Conservation (phyloP, 1,139 yeast species). For the Arxiozyma bovina region DNA sequence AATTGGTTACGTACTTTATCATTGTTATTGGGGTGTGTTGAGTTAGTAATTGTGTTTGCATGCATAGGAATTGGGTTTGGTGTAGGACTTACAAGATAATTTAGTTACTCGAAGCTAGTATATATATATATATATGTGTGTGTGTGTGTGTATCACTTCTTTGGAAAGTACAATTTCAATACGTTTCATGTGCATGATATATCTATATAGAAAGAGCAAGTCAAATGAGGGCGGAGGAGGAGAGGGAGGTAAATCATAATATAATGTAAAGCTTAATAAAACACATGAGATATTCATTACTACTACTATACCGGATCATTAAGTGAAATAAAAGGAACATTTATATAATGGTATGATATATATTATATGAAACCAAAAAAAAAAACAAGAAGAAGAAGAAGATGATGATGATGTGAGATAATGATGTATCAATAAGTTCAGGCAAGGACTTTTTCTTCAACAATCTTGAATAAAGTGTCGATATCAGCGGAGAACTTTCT, state of each 20-base stretch:
- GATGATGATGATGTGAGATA: no score
- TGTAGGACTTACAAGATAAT: conserved; percentile 25
- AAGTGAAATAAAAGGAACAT: neutral
- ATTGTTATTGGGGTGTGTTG: conserved; percentile 15
- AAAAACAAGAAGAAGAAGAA: neutral
- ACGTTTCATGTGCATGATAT: no score
- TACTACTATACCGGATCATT: neutral
- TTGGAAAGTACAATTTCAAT: no score
- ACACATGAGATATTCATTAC: neutral
- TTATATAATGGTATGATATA: neutral
- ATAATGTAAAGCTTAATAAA: no score
- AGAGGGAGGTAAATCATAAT: no score
- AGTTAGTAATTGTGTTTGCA: conserved; percentile 18
- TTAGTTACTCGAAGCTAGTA: no score
- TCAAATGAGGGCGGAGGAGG: neutral
- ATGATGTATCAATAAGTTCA: conserved; percentile 5
- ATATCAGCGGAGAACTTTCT: conserved; percentile 95
- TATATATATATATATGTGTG: no score
- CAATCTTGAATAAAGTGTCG: conserved; percentile 66
- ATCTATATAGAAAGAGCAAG: neutral
- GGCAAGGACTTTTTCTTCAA: conserved; percentile 61
- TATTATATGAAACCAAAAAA: neutral
- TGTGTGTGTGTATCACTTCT: neutral
- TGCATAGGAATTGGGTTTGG: conserved; percentile 32
- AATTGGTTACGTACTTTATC: conserved; percentile 19